Conservation (phyloP, 1,284 basidiomycete species). For the Puccinia sorghi region DNA sequence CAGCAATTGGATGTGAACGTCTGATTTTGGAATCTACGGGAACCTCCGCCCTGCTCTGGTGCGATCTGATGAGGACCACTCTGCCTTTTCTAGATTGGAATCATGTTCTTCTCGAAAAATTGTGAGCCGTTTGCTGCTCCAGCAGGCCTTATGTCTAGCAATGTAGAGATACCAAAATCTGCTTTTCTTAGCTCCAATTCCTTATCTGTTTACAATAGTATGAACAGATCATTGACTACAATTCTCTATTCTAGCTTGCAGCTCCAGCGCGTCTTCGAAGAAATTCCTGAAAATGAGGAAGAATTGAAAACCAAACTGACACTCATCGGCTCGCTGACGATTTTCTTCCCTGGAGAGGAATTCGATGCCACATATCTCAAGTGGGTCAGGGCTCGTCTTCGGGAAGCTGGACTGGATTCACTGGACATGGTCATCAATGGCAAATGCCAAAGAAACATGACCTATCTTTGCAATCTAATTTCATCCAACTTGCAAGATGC, state of each 20-base stretch:
- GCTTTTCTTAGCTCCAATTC: background rate
- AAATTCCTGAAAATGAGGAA: slow-evolving; percentile 20
- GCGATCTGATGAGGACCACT: slow-evolving; percentile 9
- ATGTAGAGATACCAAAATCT: background rate
- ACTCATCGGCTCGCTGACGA: slow-evolving; percentile 20
- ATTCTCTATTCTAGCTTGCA: slow-evolving; percentile 11
- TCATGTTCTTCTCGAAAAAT: background rate
- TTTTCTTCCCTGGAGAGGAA: slow-evolving; percentile 19
- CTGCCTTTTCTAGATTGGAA: slow-evolving; percentile 15
- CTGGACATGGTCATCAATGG: slow-evolving; percentile 17
- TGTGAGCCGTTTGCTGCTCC: slow-evolving; percentile 4
- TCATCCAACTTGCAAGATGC: slow-evolving; percentile 5
- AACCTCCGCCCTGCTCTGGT: slow-evolving; percentile 9
- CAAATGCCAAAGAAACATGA: slow-evolving; percentile 24
- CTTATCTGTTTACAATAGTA: background rate
- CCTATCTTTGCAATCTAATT: background rate
- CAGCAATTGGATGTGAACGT: background rate
- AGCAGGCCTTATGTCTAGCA: too few species aligned
- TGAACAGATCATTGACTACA: background rate
- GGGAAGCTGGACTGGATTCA: slow-evolving; percentile 33
- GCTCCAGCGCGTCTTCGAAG: slow-evolving; percentile 9
- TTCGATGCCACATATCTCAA: slow-evolving; percentile 20
- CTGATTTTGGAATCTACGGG: background rate
- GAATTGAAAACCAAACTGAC: slow-evolving; percentile 22
- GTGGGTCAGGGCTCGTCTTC: slow-evolving; percentile 30